These are phyloP conservation scores for Microsporum audouinii DNA, from an alignment of 2,329 filamentous ascomycete genomes.

Conservation along the genomic window DNA sequence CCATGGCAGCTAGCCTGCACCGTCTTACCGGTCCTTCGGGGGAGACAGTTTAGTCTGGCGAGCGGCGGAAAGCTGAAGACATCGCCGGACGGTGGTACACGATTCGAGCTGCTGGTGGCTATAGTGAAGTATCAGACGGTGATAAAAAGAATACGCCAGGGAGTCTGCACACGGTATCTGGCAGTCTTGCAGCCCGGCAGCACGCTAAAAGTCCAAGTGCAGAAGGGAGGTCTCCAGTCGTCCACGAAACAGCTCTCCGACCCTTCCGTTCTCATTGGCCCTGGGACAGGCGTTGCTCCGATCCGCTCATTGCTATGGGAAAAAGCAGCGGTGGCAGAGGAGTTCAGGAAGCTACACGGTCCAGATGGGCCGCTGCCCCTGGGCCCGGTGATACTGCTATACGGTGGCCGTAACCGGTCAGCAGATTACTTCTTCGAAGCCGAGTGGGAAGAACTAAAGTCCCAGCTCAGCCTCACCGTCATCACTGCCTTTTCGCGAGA, in stretches of 20 bases:
- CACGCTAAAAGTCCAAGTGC: slow-evolving; percentile 47
- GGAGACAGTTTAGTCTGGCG: slow-evolving; percentile 86
- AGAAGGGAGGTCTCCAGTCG: slow-evolving; percentile 42
- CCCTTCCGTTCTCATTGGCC: slow-evolving; percentile 66
- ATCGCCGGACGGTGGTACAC: slow-evolving; percentile 30
- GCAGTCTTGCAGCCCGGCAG: slow-evolving; percentile 50
- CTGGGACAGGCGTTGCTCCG: slow-evolving; percentile 79
- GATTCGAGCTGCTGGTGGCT: slow-evolving; percentile 65
- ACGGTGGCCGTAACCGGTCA: slow-evolving; percentile 62
- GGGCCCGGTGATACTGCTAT: slow-evolving; percentile 56
- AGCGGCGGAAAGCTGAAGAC: slow-evolving; percentile 50
- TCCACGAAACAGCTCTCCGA: slow-evolving; percentile 36
- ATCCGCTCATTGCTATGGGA: slow-evolving; percentile 72
- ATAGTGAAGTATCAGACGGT: slow-evolving; percentile 87
- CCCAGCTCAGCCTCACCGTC: slow-evolving; percentile 40
- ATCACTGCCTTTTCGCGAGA: slow-evolving; percentile 61
- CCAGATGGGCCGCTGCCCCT: slow-evolving; percentile 19
- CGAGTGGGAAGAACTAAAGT: slow-evolving; percentile 53
- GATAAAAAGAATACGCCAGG: slow-evolving; percentile 69
- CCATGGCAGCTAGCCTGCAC: slow-evolving; percentile 61
- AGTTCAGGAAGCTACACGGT: slow-evolving; percentile 21
- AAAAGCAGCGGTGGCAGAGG: slow-evolving; percentile 38
- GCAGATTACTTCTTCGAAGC: slow-evolving; percentile 72
- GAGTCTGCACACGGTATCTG: slow-evolving; percentile 83
- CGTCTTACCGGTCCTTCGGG: slow-evolving; percentile 70